Evolutionary conservation across 2,329 filamentous ascomycete species (phyloP).

Genomic region (Eutypella sp.): DNA sequence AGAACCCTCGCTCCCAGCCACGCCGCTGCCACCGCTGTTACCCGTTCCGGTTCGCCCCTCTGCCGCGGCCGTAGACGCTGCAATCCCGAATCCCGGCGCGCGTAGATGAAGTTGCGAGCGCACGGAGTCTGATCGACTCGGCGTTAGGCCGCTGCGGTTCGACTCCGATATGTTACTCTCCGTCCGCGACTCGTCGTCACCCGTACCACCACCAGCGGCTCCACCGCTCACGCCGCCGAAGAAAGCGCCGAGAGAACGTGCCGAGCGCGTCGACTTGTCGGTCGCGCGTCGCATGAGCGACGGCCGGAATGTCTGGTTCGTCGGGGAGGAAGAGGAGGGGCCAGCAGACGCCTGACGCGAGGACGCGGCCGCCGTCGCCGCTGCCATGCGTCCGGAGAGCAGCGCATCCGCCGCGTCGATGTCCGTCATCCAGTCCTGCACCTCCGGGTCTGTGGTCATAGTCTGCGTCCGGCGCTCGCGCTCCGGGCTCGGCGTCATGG

Average conservation of each 20-base stretch:
- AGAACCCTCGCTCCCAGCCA: conserved; percentile 30
- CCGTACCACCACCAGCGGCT: neutral
- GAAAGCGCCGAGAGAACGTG: conserved; percentile 21
- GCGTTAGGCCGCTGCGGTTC: conserved; percentile 41
- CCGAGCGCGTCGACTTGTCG: conserved; percentile 11
- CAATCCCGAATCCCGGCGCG: conserved; percentile 27
- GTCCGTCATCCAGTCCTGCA: conserved; percentile 54
- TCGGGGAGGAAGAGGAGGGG: too few relatives aligned
- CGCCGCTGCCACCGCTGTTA: conserved; percentile 19
- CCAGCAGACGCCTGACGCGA: too few relatives aligned
- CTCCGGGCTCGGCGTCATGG: conserved; percentile 34
- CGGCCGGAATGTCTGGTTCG: too few relatives aligned
- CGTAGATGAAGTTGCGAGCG: conserved; percentile 26
- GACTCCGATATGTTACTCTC: conserved; percentile 54
- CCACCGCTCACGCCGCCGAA: conserved; percentile 5
- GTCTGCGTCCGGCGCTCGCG: conserved; percentile 13
- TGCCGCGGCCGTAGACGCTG: conserved; percentile 21
- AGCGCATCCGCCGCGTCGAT: conserved; percentile 51
- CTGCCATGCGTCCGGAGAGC: conserved; percentile 40
- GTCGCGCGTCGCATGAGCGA: conserved; percentile 12
- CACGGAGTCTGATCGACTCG: conserved; percentile 30
- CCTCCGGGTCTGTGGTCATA: conserved; percentile 41
- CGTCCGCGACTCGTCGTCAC: conserved; percentile 47
- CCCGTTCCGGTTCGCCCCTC: conserved; percentile 23
- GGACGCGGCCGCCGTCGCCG: too few relatives aligned